Conservation (phyloP, 495 filamentous ascomycete genomes). For the Oleoguttula mirabilis region DNA sequence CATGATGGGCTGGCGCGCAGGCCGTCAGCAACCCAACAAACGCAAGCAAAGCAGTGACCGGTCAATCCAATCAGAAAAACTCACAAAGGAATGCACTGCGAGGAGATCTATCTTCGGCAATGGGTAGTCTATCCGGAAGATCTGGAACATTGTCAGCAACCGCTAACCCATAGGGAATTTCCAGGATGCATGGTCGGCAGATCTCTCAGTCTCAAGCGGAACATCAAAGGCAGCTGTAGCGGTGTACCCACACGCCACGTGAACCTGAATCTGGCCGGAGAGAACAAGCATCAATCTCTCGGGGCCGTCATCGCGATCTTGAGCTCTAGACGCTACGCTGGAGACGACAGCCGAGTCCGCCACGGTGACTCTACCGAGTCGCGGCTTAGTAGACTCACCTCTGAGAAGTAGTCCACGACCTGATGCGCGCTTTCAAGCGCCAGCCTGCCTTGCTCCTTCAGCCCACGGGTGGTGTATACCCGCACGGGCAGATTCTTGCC, state of each 20-base stretch:
- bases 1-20: constrained; percentile 20
- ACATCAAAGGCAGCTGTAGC: too few species aligned
- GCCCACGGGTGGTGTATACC: constrained; percentile 84
- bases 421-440: constrained; percentile 76
- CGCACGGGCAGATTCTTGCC: constrained; percentile 83
- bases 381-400: constrained; percentile 44
- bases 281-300: too few species aligned
- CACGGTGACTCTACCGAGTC: too few species aligned
- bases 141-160: constrained; percentile 26
- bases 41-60: not conserved
- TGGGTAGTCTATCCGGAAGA: constrained; percentile 89
- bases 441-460: constrained; percentile 77
- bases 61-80: constrained; percentile 20
- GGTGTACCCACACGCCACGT: too few species aligned
- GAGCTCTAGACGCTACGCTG: too few species aligned
- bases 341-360: too few species aligned
- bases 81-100: constrained; percentile 91
- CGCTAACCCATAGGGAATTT: not conserved
- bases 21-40: constrained; percentile 1
- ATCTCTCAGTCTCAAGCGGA: too few species aligned
- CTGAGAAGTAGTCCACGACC: constrained; percentile 89
- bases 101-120: constrained; percentile 90
- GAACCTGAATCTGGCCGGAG: too few species aligned
- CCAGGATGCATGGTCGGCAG: too few species aligned
- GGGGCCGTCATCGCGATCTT: too few species aligned